Evolutionary conservation across 2,329 filamentous ascomycete genomes (phyloP), one percentile per base, ranked within the genome.

Genomic region (Sporothrix brasiliensis): DNA sequence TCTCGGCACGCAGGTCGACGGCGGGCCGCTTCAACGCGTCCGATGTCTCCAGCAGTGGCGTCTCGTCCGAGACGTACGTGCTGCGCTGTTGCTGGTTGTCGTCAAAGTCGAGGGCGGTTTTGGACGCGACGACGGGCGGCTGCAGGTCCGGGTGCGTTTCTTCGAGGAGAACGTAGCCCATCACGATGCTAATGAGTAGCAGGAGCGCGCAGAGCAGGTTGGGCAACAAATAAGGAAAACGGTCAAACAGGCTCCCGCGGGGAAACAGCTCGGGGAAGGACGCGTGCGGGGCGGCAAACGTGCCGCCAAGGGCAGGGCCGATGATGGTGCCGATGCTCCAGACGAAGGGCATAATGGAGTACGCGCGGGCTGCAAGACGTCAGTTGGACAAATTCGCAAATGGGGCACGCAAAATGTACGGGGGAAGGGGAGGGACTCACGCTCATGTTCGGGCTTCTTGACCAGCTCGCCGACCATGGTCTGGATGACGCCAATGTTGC

Each of bases 391-490:
- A n/a, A 24, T 24, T 5, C 11, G 11, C 14, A 53, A 14, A 69
- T 30, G 5, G 44, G 21, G 19, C 6, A 4, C 4, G 13, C 4
- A 27, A 60, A 30, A 47, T 44, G 9, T 30, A n/a, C 3, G 6
- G 39, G n/a, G 30, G 34, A 9, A 13, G 53, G 5, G 19, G n/a
- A 7, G 16, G 21, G 4, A 87, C 89, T 84, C 81, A 92, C 90
- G 92, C 81, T 97, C 93, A 80, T 96, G 92, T 76, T 94, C 91
- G 16, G 92, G 92, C 71, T 90, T 92, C 47, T 86, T 91, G 67
- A 96, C 91, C 70, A 97, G 80, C 79, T 97, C 94, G 39, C 91
- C 92, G 16, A 97, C 94, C 92, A 97, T 96, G 21, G 93, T 97
- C 79, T 96, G 91, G 74, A 95, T 92, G 49, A 95, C 92, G 39